Evolutionary conservation across 192 early-diverging fungal genomes (phyloP).

Genomic region (Lobosporangium transversale): DNA sequence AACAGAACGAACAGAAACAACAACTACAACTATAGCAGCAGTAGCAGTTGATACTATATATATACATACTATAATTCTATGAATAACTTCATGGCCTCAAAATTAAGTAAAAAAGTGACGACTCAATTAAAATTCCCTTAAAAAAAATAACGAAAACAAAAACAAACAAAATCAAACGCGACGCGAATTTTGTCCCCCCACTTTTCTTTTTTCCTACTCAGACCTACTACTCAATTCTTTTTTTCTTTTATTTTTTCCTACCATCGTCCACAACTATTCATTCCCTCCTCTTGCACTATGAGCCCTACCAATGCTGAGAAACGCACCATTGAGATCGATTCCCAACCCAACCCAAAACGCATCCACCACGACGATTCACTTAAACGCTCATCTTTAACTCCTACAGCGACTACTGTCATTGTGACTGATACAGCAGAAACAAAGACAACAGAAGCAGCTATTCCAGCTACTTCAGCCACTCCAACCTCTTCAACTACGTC

Average conservation of each 20-base stretch:
- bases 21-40: no score
- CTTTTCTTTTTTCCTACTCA: no score
- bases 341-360: constrained; percentile 8
- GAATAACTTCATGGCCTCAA: no score
- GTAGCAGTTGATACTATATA: no score
- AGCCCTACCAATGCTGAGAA: constrained; percentile 23
- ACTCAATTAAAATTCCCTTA: no score
- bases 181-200: no score
- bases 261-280: neutral
- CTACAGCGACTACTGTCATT: neutral
- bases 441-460: neutral
- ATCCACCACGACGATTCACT: constrained; percentile 7
- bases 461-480: neutral
- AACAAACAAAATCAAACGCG: no score
- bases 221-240: neutral
- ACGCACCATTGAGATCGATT: constrained; percentile 17
- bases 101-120: no score
- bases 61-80: no score
- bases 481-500: no score
- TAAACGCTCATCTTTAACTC: neutral
- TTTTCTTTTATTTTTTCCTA: neutral
- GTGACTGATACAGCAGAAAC: neutral
- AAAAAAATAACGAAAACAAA: no score
- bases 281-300: no score
- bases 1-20: constrained; percentile 2